These are phyloP conservation scores for Fonsecaea monophora DNA, from an alignment of 2,329 filamentous ascomycete species.

Conservation along the genomic window DNA sequence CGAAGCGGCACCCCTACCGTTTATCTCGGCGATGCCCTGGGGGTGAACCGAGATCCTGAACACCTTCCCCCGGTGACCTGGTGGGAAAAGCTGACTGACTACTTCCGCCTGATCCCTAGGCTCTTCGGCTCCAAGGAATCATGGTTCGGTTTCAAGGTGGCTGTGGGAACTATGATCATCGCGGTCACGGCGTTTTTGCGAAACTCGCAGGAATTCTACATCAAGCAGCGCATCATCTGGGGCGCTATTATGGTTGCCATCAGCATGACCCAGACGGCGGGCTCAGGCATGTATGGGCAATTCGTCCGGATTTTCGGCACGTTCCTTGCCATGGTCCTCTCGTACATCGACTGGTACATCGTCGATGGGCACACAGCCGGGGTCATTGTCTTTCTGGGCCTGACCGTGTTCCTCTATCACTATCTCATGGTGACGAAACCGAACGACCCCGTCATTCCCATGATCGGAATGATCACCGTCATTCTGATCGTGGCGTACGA, in stretches of 20 bases:
- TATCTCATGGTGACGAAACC: constrained; percentile 72
- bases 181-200: constrained; percentile 71
- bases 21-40: constrained; percentile 64
- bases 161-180: constrained; percentile 75
- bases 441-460: constrained; percentile 65
- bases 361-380: constrained; percentile 67
- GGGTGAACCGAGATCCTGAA: constrained; percentile 69
- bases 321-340: constrained; percentile 67
- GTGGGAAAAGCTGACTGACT: constrained; percentile 69
- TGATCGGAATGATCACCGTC: constrained; percentile 67
- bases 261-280: constrained; percentile 71
- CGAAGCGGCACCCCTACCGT: constrained; percentile 57
- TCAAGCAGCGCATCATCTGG: constrained; percentile 76
- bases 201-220: constrained; percentile 71
- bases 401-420: constrained; percentile 56
- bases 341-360: constrained; percentile 78
- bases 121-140: constrained; percentile 71
- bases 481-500: constrained; percentile 74
- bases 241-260: constrained; percentile 78
- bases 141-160: constrained; percentile 73
- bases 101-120: constrained; percentile 63
- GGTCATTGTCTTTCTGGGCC: constrained; percentile 64
- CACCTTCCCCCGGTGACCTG: constrained; percentile 69
- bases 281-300: constrained; percentile 74
- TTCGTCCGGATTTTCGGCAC: constrained; percentile 72